Conservation (phyloP, 176 grass and related monocot species). For the Hordeum vulgare region MorexV3_pseudomolecules_assembly NC_058522.1:511838441-511838940, state of each 20-base stretch:
- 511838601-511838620: neutral
- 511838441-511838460: neutral
- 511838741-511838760: neutral
- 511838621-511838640: conserved; percentile 1
- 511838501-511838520: conserved; percentile 9
- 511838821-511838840: conserved; percentile 86
- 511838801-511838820: conserved; percentile 14
- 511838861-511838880: conserved; percentile 86
- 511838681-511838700: neutral
- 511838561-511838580: neutral
- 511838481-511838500: neutral
- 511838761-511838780: neutral
- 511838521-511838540: neutral
- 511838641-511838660: conserved; percentile 7
- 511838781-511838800: neutral
- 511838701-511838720: neutral
- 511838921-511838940: conserved; percentile 13
- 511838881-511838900: conserved; percentile 97
- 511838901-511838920: conserved; percentile 88
- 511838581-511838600: neutral
- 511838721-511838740: neutral
- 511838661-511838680: neutral
- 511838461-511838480: neutral
- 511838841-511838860: conserved; percentile 94
- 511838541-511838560: neutral